phyloP scores from a whole-genome alignment of 2,329 filamentous ascomycete genomes.

The Penicillium sumatraense region DNA sequence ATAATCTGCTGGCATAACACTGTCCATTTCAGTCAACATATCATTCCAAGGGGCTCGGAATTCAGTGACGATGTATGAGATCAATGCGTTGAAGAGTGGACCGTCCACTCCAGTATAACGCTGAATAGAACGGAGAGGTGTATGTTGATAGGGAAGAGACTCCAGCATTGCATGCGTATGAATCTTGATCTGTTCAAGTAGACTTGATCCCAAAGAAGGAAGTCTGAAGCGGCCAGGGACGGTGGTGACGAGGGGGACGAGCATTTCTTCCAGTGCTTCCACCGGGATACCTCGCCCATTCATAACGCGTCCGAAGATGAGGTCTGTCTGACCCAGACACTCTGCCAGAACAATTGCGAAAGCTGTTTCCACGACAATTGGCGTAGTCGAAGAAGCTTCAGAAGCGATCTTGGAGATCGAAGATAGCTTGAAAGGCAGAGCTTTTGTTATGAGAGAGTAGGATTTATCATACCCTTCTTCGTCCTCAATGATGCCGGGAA shows the following conservation, averaged over 20 bases:
- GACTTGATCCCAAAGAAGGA: not conserved
- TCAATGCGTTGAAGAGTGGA: slow-evolving; percentile 6
- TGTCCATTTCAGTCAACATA: slow-evolving; percentile 5
- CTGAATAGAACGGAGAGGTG: slow-evolving; percentile 4
- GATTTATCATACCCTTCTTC: not conserved
- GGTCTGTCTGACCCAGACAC: not conserved
- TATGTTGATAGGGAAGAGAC: slow-evolving; percentile 6
- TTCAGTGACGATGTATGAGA: slow-evolving; percentile 1
- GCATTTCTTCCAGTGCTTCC: slow-evolving; percentile 1
- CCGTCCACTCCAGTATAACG: not conserved
- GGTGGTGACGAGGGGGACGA: slow-evolving; percentile 4
- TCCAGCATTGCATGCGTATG: not conserved
- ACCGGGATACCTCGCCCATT: slow-evolving; percentile 3
- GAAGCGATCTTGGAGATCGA: not conserved
- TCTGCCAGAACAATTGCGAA: not conserved
- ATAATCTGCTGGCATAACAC: slow-evolving; percentile 6
- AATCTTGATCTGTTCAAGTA: not conserved
- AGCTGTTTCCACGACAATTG: slow-evolving; percentile 5
- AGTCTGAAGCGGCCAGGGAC: slow-evolving; percentile 2
- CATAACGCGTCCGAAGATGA: slow-evolving; percentile 6
- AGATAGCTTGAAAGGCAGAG: not conserved
- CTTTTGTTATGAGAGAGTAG: not conserved
- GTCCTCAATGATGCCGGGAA: not conserved
- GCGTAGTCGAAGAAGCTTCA: not conserved
- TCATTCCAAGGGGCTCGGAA: not conserved